Evolutionary conservation across 2,329 filamentous ascomycete species (phyloP), one percentile per base, ranked within the genome.

Genomic region (Colletotrichum graminicola): DNA sequence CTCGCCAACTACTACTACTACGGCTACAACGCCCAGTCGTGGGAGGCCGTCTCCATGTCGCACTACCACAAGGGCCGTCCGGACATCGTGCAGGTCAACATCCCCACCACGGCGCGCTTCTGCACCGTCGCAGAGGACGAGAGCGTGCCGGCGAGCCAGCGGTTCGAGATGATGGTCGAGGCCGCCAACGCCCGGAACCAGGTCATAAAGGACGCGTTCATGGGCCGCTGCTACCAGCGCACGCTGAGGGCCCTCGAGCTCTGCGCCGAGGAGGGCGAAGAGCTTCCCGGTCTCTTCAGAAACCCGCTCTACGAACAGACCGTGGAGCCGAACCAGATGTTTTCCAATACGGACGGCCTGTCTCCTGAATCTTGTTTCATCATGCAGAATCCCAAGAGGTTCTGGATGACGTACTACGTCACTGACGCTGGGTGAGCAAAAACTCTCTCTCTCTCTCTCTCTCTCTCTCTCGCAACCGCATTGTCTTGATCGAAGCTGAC

Each of bases 61-160:
- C 75, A 75, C 60, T 76, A 74, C 67, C 75, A 76, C 68, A 70
- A 68, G 41, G 74, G 74, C 36, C 74, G 75, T 3, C 73, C 74
- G 14, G 75, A 76, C 49, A 71, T 75, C 29, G 69, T 75, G 18
- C 75, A 76, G 55, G 69, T 75, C 14, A 70, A 65, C 21, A 73
- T 67, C 10, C 61, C 60, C 14, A 36, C 66, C 7, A 73, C 75
- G 4, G 65, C 66, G 7, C 52, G 52, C 8, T 76, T 76, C 63
- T 76, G 75, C 57, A 54, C 54, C 23, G 60, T 72, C 1, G 74
- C 66, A 5, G 45, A n/a, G 12, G 45, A 62, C 45, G 39, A 62
- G 23, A 49, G 59, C 23, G 32, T 62, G 14, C 41, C 59, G 11
- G 26, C 45, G 5, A 8, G n/a, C 2, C 32, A 16, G 23, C 39